Percentiles rank a stretch among this genome's conserved stretches.
Conservation (phyloP, 176 grass and related monocot genomes). For the Carex kokanica region DNA sequence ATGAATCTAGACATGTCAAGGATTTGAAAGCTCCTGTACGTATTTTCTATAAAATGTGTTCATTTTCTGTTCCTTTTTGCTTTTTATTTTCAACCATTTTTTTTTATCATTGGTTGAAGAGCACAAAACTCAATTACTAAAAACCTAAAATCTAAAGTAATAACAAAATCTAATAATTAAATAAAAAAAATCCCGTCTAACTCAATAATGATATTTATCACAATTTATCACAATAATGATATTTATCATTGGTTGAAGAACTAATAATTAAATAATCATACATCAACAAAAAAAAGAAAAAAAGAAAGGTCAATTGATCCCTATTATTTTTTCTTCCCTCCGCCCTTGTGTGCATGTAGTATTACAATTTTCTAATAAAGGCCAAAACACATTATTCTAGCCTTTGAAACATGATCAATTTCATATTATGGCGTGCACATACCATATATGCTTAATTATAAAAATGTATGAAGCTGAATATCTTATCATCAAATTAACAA, state of each 20-base stretch:
- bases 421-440: background rate
- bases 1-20: slow-evolving; percentile 2
- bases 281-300: too few species aligned
- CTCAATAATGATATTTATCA: background rate
- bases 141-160: background rate
- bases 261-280: too few species aligned
- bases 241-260: too few species aligned
- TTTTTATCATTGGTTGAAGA: background rate
- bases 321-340: too few species aligned
- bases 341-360: too few species aligned
- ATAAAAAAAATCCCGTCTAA: background rate
- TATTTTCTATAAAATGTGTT: background rate
- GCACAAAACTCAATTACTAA: background rate
- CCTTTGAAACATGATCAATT: background rate
- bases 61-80: background rate
- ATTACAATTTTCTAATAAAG: background rate
- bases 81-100: background rate
- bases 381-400: background rate
- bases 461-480: background rate
- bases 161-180: background rate
- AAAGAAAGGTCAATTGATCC: too few species aligned
- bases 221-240: too few species aligned
- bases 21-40: slow-evolving; percentile 2
- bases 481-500: background rate
- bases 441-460: background rate